These are phyloP conservation scores for Saturnispora hagleri DNA, from an alignment of 805 yeast genomes.

Conservation along the genomic window DNA sequence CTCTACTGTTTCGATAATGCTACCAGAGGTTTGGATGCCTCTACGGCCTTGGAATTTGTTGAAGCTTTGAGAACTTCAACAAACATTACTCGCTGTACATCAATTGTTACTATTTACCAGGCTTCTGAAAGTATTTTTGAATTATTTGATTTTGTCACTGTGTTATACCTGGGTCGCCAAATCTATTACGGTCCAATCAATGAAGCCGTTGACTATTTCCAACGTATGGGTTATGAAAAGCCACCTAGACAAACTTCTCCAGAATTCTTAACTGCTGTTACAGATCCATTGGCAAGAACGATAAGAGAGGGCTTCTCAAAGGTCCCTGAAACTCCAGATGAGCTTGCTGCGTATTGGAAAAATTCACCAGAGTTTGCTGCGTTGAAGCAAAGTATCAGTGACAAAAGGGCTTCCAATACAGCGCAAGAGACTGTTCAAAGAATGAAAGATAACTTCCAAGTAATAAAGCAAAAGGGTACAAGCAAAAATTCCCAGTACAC, in stretches of 20 bases:
- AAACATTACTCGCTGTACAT: slow-evolving; percentile 45
- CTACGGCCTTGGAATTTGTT: slow-evolving; percentile 61
- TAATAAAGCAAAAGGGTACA: slow-evolving; percentile 33
- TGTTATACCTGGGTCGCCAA: slow-evolving; percentile 53
- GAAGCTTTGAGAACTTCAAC: slow-evolving; percentile 53
- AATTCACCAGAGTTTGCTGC: slow-evolving; percentile 43
- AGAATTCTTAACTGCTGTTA: slow-evolving; percentile 57
- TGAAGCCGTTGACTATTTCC: slow-evolving; percentile 46
- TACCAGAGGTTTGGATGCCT: slow-evolving; percentile 65
- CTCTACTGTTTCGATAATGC: slow-evolving; percentile 62
- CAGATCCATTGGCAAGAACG: slow-evolving; percentile 56
- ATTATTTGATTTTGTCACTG: slow-evolving; percentile 49
- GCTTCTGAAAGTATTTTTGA: slow-evolving; percentile 58
- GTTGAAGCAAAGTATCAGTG: slow-evolving; percentile 28
- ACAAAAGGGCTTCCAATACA: slow-evolving; percentile 24
- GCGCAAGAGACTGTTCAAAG: slow-evolving; percentile 28
- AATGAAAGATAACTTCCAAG: slow-evolving; percentile 23
- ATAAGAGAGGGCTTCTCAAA: slow-evolving; percentile 39
- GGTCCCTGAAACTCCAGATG: slow-evolving; percentile 47
- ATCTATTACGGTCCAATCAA: slow-evolving; percentile 48
- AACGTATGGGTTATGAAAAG: slow-evolving; percentile 53
- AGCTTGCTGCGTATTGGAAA: slow-evolving; percentile 53
- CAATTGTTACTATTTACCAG: slow-evolving; percentile 58
- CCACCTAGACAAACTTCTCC: slow-evolving; percentile 60
- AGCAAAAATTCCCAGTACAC: slow-evolving; percentile 30